These are phyloP conservation scores for Podila minutissima DNA, from an alignment of 192 early-diverging fungal species.

Conservation along the genomic window DNA sequence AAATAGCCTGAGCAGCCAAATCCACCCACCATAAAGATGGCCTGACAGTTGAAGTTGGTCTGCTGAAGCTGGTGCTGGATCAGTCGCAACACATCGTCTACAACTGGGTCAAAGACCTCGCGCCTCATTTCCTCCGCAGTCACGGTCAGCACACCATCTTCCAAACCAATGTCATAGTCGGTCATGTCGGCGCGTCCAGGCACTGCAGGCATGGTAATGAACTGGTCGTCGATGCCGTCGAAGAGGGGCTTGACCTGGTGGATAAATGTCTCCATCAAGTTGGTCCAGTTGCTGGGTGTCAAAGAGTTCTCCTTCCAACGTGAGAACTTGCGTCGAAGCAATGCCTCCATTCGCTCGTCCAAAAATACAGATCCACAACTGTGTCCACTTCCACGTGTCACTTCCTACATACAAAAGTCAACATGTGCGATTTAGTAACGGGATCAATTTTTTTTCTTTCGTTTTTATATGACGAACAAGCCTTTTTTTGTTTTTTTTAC, in stretches of 20 bases:
- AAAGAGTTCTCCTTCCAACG: constrained; percentile 52
- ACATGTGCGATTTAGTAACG: too few species aligned
- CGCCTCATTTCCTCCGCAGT: constrained; percentile 57
- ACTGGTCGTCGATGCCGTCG: constrained; percentile 55
- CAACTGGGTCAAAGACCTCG: constrained; percentile 67
- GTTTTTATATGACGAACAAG: not conserved
- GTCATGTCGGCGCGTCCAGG: constrained; percentile 49
- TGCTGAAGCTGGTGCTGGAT: constrained; percentile 62
- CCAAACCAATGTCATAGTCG: constrained; percentile 49
- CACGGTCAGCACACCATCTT: constrained; percentile 58
- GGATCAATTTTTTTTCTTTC: not conserved
- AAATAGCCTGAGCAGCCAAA: constrained; percentile 65
- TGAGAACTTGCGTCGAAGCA: constrained; percentile 50
- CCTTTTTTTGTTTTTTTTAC: not conserved
- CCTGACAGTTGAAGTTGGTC: constrained; percentile 41
- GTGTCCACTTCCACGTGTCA: constrained; percentile 57
- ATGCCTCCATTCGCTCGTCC: constrained; percentile 56
- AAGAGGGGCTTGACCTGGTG: constrained; percentile 61
- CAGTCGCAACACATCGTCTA: constrained; percentile 61
- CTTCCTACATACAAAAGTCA: constrained; percentile 20
- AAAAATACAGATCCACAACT: constrained; percentile 64
- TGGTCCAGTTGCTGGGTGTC: constrained; percentile 35
- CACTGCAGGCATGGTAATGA: constrained; percentile 49
- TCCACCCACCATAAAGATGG: constrained; percentile 67
- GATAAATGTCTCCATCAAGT: constrained; percentile 61